Conservation (phyloP, 2,329 filamentous ascomycete species). For the Ilyonectria sp. region DNA sequence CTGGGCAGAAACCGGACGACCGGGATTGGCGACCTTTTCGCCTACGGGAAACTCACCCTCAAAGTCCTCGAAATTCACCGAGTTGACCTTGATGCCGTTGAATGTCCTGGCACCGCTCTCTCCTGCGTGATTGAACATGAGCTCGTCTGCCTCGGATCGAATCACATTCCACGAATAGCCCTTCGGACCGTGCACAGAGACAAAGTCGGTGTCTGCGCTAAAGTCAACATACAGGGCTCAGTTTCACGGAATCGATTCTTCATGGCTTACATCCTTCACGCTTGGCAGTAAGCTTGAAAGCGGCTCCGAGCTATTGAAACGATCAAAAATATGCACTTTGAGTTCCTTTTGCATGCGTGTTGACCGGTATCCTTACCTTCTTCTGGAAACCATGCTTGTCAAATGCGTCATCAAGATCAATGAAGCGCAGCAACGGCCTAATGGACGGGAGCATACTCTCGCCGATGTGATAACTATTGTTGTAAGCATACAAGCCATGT, state of each 20-base stretch:
- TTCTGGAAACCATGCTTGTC: slow-evolving; percentile 14
- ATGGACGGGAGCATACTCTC: slow-evolving; percentile 24
- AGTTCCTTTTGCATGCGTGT: no score
- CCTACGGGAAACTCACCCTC: no score
- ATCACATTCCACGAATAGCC: slow-evolving; percentile 62
- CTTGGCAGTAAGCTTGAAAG: slow-evolving; percentile 54
- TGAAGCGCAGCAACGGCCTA: slow-evolving; percentile 17
- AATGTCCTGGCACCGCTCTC: slow-evolving; percentile 58
- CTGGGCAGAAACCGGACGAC: no score
- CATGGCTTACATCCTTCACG: slow-evolving; percentile 50
- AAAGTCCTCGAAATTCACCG: slow-evolving; percentile 32
- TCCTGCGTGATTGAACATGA: slow-evolving; percentile 60
- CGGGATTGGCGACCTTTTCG: no score
- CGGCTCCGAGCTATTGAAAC: slow-evolving; percentile 48
- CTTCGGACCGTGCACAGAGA: slow-evolving; percentile 54
- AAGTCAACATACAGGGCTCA: no score
- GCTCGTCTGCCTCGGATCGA: slow-evolving; percentile 61
- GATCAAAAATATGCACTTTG: no score
- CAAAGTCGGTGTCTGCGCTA: slow-evolving; percentile 57
- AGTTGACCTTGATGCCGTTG: slow-evolving; percentile 55
- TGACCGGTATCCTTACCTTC: not conserved
- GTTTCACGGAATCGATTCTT: not conserved
- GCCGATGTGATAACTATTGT: slow-evolving; percentile 45
- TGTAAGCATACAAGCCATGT: no score
- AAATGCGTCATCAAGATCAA: slow-evolving; percentile 18